Evolutionary conservation across 257 asterid genomes (phyloP).

Genomic region (Sherardia arvensis): DNA sequence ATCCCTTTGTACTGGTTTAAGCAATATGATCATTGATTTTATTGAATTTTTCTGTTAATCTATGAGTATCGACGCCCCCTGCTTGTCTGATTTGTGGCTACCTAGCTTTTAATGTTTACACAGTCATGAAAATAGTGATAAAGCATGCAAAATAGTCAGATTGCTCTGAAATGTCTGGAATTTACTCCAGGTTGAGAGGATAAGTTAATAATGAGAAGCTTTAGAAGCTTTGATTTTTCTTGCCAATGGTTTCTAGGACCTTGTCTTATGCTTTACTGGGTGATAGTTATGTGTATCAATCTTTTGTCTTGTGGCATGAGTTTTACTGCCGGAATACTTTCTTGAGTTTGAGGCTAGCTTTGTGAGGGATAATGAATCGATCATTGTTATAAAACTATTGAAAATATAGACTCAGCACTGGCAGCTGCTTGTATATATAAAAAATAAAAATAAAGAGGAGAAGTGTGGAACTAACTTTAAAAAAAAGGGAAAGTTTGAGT

Average conservation of each 20-base stretch:
- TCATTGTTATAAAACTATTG: not conserved
- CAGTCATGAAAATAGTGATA: not conserved
- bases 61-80: too few relatives aligned
- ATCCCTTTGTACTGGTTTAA: not conserved
- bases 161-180: not conserved
- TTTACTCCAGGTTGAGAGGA: not conserved
- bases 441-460: not conserved
- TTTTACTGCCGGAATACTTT: not conserved
- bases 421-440: not conserved
- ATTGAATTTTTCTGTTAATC: slow-evolving; percentile 4
- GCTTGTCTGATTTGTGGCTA: not conserved
- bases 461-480: too few relatives aligned
- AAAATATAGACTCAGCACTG: not conserved
- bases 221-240: not conserved
- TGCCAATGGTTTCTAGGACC: not conserved
- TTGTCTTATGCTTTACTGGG: not conserved
- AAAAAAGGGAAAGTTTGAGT: not conserved
- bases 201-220: too few relatives aligned
- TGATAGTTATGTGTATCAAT: not conserved
- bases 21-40: not conserved
- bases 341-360: not conserved
- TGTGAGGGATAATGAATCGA: not conserved
- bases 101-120: not conserved
- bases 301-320: not conserved
- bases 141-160: not conserved